Percentiles rank a stretch among this genome's conserved stretches.
Conservation (phyloP, 75 land plant genomes). For the Chamaecyparis obtusa region DNA sequence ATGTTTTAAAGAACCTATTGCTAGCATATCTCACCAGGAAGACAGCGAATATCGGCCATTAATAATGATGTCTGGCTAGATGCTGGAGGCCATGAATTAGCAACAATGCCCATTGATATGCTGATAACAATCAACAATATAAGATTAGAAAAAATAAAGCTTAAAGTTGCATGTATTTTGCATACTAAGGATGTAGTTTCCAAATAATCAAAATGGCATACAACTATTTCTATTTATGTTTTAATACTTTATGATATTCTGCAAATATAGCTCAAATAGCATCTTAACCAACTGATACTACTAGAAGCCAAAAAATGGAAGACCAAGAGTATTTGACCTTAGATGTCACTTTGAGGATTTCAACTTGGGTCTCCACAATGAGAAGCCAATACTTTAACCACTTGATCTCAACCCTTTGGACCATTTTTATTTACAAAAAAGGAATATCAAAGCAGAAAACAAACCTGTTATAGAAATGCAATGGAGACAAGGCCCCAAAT, state of each 20-base stretch:
- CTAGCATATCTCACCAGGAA: conserved; percentile 67
- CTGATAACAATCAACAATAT: conserved; percentile 29
- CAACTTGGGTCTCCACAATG: too few relatives aligned
- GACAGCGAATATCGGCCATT: conserved; percentile 90
- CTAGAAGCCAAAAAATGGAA: too few relatives aligned
- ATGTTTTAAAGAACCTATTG: background rate
- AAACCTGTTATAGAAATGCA: conserved; percentile 90
- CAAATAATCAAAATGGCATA: background rate
- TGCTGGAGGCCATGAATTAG: conserved; percentile 71
- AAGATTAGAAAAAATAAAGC: background rate
- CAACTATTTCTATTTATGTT: too few relatives aligned
- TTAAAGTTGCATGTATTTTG: background rate
- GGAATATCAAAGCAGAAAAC: conserved; percentile 15
- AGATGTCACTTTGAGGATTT: too few relatives aligned
- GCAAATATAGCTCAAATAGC: too few relatives aligned
- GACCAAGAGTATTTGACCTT: too few relatives aligned
- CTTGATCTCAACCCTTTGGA: too few relatives aligned
- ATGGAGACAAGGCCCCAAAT: conserved; percentile 85
- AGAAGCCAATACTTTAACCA: too few relatives aligned
- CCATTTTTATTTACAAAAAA: background rate
- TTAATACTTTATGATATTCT: too few relatives aligned
- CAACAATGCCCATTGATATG: conserved; percentile 67
- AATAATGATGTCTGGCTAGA: conserved; percentile 47
- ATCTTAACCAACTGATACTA: too few relatives aligned
- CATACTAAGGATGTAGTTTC: background rate